Base-by-base conservation (phyloP, 2,329 filamentous ascomycete genomes). In the Magnaporthiopsis poae region DNA sequence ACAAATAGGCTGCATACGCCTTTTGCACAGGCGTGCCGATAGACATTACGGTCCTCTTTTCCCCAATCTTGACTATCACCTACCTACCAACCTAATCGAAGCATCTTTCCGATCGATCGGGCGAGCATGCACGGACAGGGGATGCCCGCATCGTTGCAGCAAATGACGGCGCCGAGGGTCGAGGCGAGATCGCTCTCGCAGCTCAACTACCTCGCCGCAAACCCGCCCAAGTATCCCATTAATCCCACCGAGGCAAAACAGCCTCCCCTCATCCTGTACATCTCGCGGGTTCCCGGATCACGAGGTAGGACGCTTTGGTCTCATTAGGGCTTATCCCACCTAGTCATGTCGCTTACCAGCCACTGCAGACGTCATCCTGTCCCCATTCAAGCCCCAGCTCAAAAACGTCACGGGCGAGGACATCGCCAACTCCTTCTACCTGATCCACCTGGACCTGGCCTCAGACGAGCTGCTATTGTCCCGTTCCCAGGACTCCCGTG, bases 331-430 rank as follows among this genome's bases (percentile, higher is more conserved):
- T 25, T 25, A 31, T 31, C 31, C 27, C 27, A 27, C 27, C 61
- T 46, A 11, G 18, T 64, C 64, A 66, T 39, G 65, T 63, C n/a
- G 1, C 25, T 52, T 13, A n/a, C 39, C 46, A n/a, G 18, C 21
- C 46, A 11, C 46, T 8, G 21, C 72, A 95, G 94, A 97, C 82
- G 85, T 97, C 67, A 96, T 97, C 71, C 86, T 99, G 62, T 96
- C 94, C 1, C 91, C 95, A 0, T 84, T 95, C 69, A 96, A 96
- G 75, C 95, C 95, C 1, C 88, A 90, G 65, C 84, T 89, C 60
- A 96, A 95, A 75, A 94, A 92, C 68, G 91, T 99, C 69, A 96
- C 92, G 0, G 88, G 86, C 61, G 89, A 93, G 74, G 94, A 97
- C 74, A 88, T 99, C 63, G 86, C 89, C 66, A 91, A 88, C 72